Base-by-base conservation (phyloP, 306 rosid genomes). In the Dalbergia oliveri region DNA sequence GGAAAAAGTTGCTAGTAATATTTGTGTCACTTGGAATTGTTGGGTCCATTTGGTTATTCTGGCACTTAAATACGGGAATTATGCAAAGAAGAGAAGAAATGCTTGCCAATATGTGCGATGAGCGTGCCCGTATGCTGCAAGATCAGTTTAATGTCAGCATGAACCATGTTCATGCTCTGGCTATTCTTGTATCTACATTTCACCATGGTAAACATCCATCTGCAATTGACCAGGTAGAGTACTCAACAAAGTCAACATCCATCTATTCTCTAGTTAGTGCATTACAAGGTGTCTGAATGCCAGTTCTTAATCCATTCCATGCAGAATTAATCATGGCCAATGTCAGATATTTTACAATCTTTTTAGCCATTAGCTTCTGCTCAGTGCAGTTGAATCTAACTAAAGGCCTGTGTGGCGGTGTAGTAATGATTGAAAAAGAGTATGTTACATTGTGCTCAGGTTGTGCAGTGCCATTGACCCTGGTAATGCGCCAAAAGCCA, bases 71-170 rank as follows among this genome's bases (percentile, higher is more conserved):
- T 80, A 74, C 21, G 19, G 87, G 87, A 49, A 85, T 88, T 61
- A 73, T 45, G 78, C 75, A 69, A 80, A 81, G 93, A 89, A 91
- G 97, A 79, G 87, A 83, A 81, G 94, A 90, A 82, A 90, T 93
- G 82, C 99, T 95, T 51, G 21, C 94, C 76, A 95, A 83, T 84
- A 94, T 95, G 99, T 95, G 99, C 75, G 99, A 95, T 56, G 99
- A 95, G 85, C 90, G 99, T 68, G 98, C 99, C 56, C 87, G 98
- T 58, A 93, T 95, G 99, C 82, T 95, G 85, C 98, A 95, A 82
- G 99, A 95, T 81, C 99, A 95, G 74, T 95, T 95, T 77, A 95
- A 95, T 19, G 97, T 95, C 79, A 95, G 99, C 90, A 75, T 90
- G 92, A 95, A 93, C 75, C 99, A 95, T 79, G 99, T 93, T 80